These are phyloP conservation scores for Serendipita indica DNA, from an alignment of 768 basidiomycete genomes.

Conservation along the genomic window DNA sequence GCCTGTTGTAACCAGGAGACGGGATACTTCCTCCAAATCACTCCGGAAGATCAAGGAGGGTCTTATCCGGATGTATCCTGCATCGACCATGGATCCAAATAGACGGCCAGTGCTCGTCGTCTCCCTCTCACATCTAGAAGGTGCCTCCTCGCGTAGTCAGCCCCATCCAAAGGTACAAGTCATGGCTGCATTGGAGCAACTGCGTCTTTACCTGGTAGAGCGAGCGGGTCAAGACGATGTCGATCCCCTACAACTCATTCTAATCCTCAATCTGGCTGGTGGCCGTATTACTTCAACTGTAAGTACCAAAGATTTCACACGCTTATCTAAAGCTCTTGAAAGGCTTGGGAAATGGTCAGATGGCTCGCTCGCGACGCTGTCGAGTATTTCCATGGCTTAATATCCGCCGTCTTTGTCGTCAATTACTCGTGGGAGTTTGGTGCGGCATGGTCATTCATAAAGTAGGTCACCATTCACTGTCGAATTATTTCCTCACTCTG, in stretches of 20 bases:
- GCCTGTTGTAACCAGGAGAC: no score
- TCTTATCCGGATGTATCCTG: background rate
- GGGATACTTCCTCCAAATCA: no score
- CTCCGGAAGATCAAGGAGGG: no score
- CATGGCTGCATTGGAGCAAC: background rate
- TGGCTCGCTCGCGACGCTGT: background rate
- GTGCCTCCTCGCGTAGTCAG: background rate
- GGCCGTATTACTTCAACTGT: background rate
- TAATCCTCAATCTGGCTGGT: background rate
- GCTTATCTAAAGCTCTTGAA: background rate
- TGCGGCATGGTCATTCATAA: background rate
- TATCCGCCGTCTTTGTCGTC: conserved; percentile 7
- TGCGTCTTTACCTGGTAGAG: background rate
- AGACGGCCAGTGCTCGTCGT: background rate
- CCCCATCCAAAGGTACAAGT: background rate
- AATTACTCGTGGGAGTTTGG: conserved; percentile 9
- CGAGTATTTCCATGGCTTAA: background rate
- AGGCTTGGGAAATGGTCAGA: conserved; percentile 6
- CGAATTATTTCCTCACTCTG: background rate
- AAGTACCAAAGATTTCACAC: background rate
- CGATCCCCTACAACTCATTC: background rate
- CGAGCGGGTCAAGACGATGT: background rate
- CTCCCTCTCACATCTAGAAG: background rate
- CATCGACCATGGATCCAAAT: background rate
- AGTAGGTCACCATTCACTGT: no score